Evolutionary conservation across 2,329 filamentous ascomycete species (phyloP), one percentile per base, ranked within the genome.

Genomic region (Alternaria sp.): DNA sequence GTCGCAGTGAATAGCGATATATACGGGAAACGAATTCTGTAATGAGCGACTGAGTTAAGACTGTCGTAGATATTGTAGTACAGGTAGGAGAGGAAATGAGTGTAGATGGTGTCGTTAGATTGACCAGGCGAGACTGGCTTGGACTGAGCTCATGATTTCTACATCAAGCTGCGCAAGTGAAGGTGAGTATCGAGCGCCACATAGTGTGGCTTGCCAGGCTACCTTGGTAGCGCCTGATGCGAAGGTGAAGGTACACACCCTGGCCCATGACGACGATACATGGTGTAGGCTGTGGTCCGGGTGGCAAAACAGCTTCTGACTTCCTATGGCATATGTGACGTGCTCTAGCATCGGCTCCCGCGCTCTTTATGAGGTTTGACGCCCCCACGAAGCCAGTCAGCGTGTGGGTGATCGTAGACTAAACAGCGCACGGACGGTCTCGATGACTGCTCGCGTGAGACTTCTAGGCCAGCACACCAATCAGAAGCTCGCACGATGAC

Each of bases 381-480:
- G 49, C 66, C 66, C 64, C 63, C 64, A 69, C 61, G 53, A 26
- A 25, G 14, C 47, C 53, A 60, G 61, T 65, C 61, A 64, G 58
- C 60, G 37, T 49, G 63, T 49, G 50, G 60, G 47, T 55, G 47
- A 44, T 20, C 20, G 26, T 41, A 50, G 61, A 54, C 61, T 60
- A 58, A 53, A 14, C 10, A 44, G 50, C 58, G 66, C 66, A 65
- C 66, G 60, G 60, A 26, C 58, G 65, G 37, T 28, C 47, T 55
- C 63, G 21, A 63, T 62, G 61, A 57, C 58, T 63, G 62, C 64
- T 67, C 60, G 68, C 65, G 68, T 70, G 68, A 61, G 58, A 69
- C 68, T 68, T 61, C 33, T n/a, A 49, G 47, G 47, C 12, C 57
- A 18, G 37, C 56, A 43, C 23, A 25, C 68, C 68, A 69, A 70